Evolutionary conservation across 2,329 filamentous ascomycete genomes (phyloP).

Genomic region (Fusarium vanettenii): DNA sequence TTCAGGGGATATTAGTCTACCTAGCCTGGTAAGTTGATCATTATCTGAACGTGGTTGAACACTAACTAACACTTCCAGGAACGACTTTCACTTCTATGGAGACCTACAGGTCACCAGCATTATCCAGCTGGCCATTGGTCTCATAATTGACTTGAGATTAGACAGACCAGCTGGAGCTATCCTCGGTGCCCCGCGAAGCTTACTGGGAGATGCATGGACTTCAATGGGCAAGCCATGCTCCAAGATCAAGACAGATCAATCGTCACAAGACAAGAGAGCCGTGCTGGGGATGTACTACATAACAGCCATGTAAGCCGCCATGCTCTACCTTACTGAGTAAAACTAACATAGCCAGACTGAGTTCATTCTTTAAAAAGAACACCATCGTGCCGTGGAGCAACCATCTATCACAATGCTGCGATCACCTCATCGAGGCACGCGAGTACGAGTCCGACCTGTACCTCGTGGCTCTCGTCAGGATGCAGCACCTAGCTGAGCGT

Average conservation of each 20-base stretch:
- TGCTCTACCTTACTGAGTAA: fast-evolving
- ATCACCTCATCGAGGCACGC: slow-evolving; percentile 39
- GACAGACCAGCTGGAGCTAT: slow-evolving; percentile 44
- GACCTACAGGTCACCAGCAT: slow-evolving; percentile 52
- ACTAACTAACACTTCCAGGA: slow-evolving; percentile 40
- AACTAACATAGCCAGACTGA: slow-evolving; percentile 4
- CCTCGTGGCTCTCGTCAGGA: slow-evolving; percentile 47
- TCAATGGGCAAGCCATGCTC: slow-evolving; percentile 31
- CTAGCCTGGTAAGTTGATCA: slow-evolving; percentile 50
- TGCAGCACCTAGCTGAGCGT: slow-evolving; percentile 50
- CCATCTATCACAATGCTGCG: slow-evolving; percentile 51
- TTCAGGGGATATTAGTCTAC: slow-evolving; percentile 54
- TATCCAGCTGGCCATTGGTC: slow-evolving; percentile 52
- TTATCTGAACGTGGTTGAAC: not conserved
- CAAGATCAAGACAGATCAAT: slow-evolving; percentile 37
- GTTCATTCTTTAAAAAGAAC: slow-evolving; percentile 46
- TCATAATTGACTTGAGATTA: slow-evolving; percentile 54
- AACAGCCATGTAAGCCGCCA: slow-evolving; percentile 45
- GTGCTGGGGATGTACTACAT: slow-evolving; percentile 55
- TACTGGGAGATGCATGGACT: slow-evolving; percentile 49
- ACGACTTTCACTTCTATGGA: slow-evolving; percentile 53
- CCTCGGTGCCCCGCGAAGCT: slow-evolving; percentile 39
- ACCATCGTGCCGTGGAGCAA: slow-evolving; percentile 46
- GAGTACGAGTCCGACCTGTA: slow-evolving; percentile 49
- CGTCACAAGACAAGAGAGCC: slow-evolving; percentile 52